Evolutionary conservation across 2,329 filamentous ascomycete species (phyloP), one percentile per base, ranked within the genome.

Genomic region (Calonectria hawksworthii): DNA sequence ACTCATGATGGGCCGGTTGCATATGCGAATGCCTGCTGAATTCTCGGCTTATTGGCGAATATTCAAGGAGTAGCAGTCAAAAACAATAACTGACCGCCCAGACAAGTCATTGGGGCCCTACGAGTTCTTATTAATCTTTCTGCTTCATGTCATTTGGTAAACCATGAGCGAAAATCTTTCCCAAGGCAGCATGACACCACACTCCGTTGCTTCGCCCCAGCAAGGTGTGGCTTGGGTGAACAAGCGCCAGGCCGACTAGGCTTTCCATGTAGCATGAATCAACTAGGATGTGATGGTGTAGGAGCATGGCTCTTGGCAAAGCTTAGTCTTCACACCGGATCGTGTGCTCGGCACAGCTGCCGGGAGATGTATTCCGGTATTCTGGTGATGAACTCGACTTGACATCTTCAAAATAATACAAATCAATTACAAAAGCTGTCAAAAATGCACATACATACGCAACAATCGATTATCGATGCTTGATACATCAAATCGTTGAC

Each of bases 281-380:
- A 23, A 21, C 56, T 41, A 41, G 56, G 56, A 41, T 61, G 34
- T 61, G n/a, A 61, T 61, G 34, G 56, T 61, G 56, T 61, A 61
- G n/a, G 36, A 28, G 34, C 3, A 23, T 26, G 38, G 34, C 8
- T 61, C 56, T 41, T 41, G 56, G 56, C 56, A 61, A 61, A 61
- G 56, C 56, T 61, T 61, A 36, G 36, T 61, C 56, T 18, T 61
- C 4, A 61, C 23, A 28, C n/a, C 56, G 34, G n/a, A 41, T 28
- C 8, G 11, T 4, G 23, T 41, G 26, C 13, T 41, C 56, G 56
- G 56, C 10, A 61, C 4, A 16, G 1, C 9, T 34, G 14, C 23
- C 26, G 11, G 34, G 23, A 38, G 13, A n/a, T 13, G 7, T 2
- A 7, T 61, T 61, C 41, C 23, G 30, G 34, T 6, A 13, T 26